Percentiles rank a stretch among this genome's conserved stretches.
Conservation (phyloP, 225 moss, liverwort and hornwort genomes). For the Climacium dendroides region DNA sequence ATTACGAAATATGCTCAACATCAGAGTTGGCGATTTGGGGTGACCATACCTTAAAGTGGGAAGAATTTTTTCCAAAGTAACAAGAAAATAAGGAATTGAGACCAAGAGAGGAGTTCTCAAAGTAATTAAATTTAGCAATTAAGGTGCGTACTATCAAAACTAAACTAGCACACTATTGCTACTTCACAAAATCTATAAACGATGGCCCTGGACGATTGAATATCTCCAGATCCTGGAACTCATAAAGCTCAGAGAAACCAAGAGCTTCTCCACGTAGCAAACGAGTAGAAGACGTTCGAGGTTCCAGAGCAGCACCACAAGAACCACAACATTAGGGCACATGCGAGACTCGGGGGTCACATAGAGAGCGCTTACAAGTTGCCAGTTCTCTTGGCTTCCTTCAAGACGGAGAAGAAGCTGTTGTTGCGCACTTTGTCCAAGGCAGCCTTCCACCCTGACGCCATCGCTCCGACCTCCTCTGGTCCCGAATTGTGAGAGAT, state of each 20-base stretch:
- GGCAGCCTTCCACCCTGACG: conserved; percentile 39
- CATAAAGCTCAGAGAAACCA: background rate
- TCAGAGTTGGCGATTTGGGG: background rate
- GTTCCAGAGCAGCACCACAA: background rate
- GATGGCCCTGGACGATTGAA: background rate
- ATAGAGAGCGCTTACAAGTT: conserved; percentile 26
- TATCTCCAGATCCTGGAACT: background rate
- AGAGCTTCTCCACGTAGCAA: background rate
- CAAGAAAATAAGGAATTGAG: background rate
- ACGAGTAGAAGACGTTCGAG: background rate
- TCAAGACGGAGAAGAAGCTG: conserved; percentile 29
- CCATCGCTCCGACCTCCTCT: conserved; percentile 22
- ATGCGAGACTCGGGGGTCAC: background rate
- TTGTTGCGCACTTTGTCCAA: conserved; percentile 39
- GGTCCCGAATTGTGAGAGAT: background rate
- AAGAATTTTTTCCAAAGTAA: background rate
- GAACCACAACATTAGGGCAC: background rate
- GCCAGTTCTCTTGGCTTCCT: conserved; percentile 39
- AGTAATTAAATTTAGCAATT: background rate
- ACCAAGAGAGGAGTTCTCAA: background rate
- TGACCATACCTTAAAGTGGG: background rate
- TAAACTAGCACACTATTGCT: background rate
- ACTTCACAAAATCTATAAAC: background rate
- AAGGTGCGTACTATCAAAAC: background rate
- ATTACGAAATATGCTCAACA: background rate